Percentiles rank a stretch among this genome's conserved stretches.
Conservation (phyloP, 2,329 filamentous ascomycete species). For the Fusarium pseudonygamai region DNA sequence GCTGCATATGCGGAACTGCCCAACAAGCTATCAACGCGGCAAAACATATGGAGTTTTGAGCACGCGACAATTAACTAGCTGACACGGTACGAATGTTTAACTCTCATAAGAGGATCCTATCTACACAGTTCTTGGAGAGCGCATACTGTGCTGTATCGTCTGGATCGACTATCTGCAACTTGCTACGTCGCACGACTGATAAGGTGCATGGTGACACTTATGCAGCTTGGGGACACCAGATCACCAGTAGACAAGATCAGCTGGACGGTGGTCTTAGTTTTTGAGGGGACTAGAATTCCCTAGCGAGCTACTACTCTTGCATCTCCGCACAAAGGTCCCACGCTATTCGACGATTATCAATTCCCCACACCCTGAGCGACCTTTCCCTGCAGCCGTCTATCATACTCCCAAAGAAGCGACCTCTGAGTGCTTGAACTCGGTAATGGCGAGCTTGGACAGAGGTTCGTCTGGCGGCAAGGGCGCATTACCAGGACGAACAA, state of each 20-base stretch:
- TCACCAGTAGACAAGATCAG: conserved; percentile 36
- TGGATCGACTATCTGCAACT: conserved; percentile 28
- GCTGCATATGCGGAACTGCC: conserved; percentile 42
- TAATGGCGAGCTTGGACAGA: conserved; percentile 48
- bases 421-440: conserved; percentile 46
- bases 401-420: conserved; percentile 36
- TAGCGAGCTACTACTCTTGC: conserved; percentile 39
- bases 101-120: conserved; percentile 12
- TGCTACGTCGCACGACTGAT: conserved; percentile 30
- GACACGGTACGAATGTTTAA: conserved; percentile 5
- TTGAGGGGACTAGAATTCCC: conserved; percentile 35
- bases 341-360: conserved; percentile 30
- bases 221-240: conserved; percentile 31
- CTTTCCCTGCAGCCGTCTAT: conserved; percentile 35
- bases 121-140: conserved; percentile 22
- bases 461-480: conserved; percentile 62
- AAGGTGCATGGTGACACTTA: conserved; percentile 31
- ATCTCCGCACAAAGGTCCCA: conserved; percentile 38
- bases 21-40: conserved; percentile 28
- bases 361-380: conserved; percentile 29
- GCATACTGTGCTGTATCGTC: conserved; percentile 10
- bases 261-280: conserved; percentile 39
- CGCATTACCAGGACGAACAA: conserved; percentile 76
- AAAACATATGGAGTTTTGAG: conserved; percentile 17
- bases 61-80: conserved; percentile 11